These are phyloP conservation scores for Camptophora hylomeconis DNA, from an alignment of 2,329 filamentous ascomycete species.

Conservation along the genomic window DNA sequence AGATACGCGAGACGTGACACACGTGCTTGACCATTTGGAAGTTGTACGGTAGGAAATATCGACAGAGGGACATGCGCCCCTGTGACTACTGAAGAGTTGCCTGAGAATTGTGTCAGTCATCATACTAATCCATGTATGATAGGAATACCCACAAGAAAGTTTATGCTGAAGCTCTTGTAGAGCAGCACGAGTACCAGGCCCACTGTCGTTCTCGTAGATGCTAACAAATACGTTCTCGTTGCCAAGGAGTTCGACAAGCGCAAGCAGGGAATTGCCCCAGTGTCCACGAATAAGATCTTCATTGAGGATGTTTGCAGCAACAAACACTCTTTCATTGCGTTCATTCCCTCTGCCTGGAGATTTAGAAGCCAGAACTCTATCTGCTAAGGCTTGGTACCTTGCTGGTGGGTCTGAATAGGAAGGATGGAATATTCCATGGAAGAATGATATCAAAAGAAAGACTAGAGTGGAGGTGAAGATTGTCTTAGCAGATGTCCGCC, in stretches of 20 bases:
- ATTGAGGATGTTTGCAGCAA: conserved; percentile 60
- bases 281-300: conserved; percentile 47
- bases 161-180: conserved; percentile 43
- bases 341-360: conserved; percentile 35
- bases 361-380: conserved; percentile 20
- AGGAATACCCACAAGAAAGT: too few relatives aligned
- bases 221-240: conserved; percentile 56
- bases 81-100: conserved; percentile 42
- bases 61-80: conserved; percentile 46
- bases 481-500: too few relatives aligned
- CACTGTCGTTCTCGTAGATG: conserved; percentile 61
- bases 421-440: conserved; percentile 38
- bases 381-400: conserved; percentile 34
- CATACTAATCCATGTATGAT: too few relatives aligned
- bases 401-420: conserved; percentile 43
- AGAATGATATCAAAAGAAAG: too few relatives aligned
- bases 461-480: too few relatives aligned
- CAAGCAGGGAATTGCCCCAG: conserved; percentile 50
- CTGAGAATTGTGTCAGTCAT: conserved; percentile 33
- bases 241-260: conserved; percentile 53
- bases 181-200: conserved; percentile 40
- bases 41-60: conserved; percentile 43
- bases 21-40: conserved; percentile 50
- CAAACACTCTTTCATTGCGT: conserved; percentile 55
- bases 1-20: conserved; percentile 63